These are phyloP conservation scores for Bruguiera gymnorhiza DNA, from an alignment of 345 rosid species.

Conservation along the genomic window DNA sequence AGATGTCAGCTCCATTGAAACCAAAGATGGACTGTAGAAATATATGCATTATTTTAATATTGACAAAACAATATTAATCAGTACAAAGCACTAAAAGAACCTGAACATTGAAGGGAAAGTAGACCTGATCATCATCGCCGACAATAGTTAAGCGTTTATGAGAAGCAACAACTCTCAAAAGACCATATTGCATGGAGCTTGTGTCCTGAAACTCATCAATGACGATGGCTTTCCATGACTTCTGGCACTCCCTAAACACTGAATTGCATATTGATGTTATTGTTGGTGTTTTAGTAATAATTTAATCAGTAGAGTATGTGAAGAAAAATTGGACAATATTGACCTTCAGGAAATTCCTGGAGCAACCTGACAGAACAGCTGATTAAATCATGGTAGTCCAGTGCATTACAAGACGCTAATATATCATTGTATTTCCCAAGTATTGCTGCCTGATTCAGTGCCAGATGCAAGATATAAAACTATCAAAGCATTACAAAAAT, in stretches of 20 bases:
- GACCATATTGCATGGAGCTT: slow-evolving; percentile 80
- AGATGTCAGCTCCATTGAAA: slow-evolving; percentile 87
- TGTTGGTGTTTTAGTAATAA: slow-evolving; percentile 18
- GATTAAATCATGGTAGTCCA: slow-evolving; percentile 94
- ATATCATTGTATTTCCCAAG: slow-evolving; percentile 62
- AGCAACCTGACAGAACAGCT: slow-evolving; percentile 76
- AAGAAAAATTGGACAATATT: slow-evolving; percentile 14
- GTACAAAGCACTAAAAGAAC: background rate
- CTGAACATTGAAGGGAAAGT: background rate
- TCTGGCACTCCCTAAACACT: slow-evolving; percentile 73
- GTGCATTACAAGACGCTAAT: slow-evolving; percentile 72
- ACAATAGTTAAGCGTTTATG: slow-evolving; percentile 72
- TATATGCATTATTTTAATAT: slow-evolving; percentile 2
- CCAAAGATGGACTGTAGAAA: slow-evolving; percentile 82
- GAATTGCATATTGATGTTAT: slow-evolving; percentile 21
- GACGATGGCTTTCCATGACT: slow-evolving; percentile 79
- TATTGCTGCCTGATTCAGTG: slow-evolving; percentile 68
- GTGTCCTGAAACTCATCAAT: slow-evolving; percentile 98
- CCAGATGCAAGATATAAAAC: slow-evolving; percentile 27
- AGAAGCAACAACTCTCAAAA: slow-evolving; percentile 65
- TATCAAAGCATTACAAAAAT: slow-evolving; percentile 16
- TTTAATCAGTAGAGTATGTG: slow-evolving; percentile 9
- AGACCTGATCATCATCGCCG: slow-evolving; percentile 97
- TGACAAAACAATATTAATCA: background rate
- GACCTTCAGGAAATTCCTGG: slow-evolving; percentile 76